Conservation (phyloP, 2,329 filamentous ascomycete genomes). For the Alternaria ethzedia region DNA sequence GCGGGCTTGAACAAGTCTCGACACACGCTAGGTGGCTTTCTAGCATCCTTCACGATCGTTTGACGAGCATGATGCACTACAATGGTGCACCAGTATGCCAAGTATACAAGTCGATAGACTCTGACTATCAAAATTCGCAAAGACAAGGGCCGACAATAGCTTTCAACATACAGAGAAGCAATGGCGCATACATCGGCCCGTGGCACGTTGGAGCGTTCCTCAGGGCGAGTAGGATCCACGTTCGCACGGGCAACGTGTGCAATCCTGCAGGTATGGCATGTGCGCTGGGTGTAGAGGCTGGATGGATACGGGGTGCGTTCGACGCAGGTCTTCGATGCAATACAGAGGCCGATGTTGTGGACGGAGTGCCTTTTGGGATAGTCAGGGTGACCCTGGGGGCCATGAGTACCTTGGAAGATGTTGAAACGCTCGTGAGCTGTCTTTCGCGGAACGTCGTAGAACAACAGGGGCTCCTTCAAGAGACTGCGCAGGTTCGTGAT, state of each 20-base stretch:
- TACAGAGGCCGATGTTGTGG: slow-evolving; percentile 60
- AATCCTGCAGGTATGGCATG: slow-evolving; percentile 60
- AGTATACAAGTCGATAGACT: slow-evolving; percentile 62
- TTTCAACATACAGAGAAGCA: slow-evolving; percentile 64
- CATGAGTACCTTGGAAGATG: slow-evolving; percentile 64
- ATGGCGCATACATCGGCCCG: slow-evolving; percentile 63
- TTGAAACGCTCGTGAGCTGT: slow-evolving; percentile 44
- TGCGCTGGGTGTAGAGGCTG: slow-evolving; percentile 58
- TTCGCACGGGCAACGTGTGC: slow-evolving; percentile 65
- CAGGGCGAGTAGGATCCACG: slow-evolving; percentile 62
- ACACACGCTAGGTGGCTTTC: slow-evolving; percentile 63
- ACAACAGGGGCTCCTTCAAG: neutral
- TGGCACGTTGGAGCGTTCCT: slow-evolving; percentile 65
- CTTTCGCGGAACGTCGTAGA: neutral
- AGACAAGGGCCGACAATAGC: slow-evolving; percentile 68
- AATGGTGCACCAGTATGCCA: slow-evolving; percentile 61
- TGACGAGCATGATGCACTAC: slow-evolving; percentile 58
- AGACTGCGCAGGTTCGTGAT: neutral
- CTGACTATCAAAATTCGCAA: slow-evolving; percentile 58
- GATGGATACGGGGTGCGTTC: slow-evolving; percentile 62
- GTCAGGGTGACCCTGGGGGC: slow-evolving; percentile 67
- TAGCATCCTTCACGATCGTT: slow-evolving; percentile 55
- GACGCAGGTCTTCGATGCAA: slow-evolving; percentile 65
- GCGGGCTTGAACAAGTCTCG: slow-evolving; percentile 65
- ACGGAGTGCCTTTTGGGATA: slow-evolving; percentile 63